Evolutionary conservation across 2,329 filamentous ascomycete genomes (phyloP).

Genomic region (Fusarium burgessii): DNA sequence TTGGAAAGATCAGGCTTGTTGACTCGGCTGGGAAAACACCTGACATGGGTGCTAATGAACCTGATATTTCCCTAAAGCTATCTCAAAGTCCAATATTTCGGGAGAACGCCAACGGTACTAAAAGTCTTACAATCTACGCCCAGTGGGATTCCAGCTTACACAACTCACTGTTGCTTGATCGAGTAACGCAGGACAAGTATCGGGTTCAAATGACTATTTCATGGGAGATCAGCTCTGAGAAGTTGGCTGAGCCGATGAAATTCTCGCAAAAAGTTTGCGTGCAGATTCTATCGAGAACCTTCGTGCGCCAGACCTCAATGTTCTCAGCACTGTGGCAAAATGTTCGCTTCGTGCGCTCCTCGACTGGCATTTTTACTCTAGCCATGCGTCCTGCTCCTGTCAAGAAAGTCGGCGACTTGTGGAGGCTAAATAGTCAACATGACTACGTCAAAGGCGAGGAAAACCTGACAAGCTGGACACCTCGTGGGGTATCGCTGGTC

Average conservation of each 20-base stretch:
- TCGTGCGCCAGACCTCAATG: constrained; percentile 87
- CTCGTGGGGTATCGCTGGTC: constrained; percentile 90
- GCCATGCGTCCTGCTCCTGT: constrained; percentile 89
- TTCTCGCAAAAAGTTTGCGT: constrained; percentile 85
- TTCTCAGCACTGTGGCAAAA: constrained; percentile 89
- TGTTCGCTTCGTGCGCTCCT: constrained; percentile 86
- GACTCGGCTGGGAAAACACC: constrained; percentile 88
- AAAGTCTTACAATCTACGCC: constrained; percentile 84
- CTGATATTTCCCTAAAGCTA: constrained; percentile 82
- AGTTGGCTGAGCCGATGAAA: constrained; percentile 87
- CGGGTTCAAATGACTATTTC: constrained; percentile 87
- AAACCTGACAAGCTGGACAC: constrained; percentile 83
- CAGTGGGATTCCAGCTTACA: constrained; percentile 98
- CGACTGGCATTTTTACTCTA: constrained; percentile 86
- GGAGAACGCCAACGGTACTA: constrained; percentile 90
- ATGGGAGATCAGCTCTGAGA: constrained; percentile 88
- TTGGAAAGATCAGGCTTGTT: constrained; percentile 84
- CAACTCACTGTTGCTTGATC: constrained; percentile 90
- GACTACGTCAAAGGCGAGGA: constrained; percentile 98
- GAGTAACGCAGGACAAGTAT: constrained; percentile 92
- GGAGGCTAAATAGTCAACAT: constrained; percentile 94
- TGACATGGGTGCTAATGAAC: constrained; percentile 77
- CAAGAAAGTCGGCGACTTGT: constrained; percentile 91
- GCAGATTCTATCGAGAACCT: constrained; percentile 85
- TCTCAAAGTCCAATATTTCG: constrained; percentile 82